These are phyloP conservation scores for Colletotrichum graminicola DNA, from an alignment of 2,329 filamentous ascomycete species.

Conservation along the genomic window DNA sequence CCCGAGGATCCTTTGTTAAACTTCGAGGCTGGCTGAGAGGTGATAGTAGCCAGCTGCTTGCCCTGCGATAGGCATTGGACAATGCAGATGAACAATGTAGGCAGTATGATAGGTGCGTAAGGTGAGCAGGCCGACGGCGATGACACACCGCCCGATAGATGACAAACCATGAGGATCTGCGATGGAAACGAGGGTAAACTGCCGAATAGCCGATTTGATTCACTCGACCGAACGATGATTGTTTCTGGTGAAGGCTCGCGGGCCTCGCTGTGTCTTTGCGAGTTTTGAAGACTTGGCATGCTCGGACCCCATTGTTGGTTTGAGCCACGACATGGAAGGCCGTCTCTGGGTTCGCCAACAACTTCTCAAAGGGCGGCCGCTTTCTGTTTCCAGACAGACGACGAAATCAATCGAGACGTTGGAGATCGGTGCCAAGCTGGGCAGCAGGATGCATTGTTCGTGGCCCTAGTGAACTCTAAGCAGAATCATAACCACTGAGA, in stretches of 20 bases:
- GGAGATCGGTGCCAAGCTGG: constrained; percentile 16
- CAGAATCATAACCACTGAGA: neutral
- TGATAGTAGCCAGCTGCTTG: constrained; percentile 3
- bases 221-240: constrained; percentile 26
- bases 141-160: constrained; percentile 15
- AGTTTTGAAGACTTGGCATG: constrained; percentile 18
- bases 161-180: constrained; percentile 2
- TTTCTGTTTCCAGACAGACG: constrained; percentile 14
- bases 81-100: neutral
- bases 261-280: constrained; percentile 6
- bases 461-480: neutral
- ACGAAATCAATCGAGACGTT: constrained; percentile 25
- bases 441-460: neutral
- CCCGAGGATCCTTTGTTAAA: constrained; percentile 18
- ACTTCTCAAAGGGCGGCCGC: neutral
- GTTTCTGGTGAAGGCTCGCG: constrained; percentile 14
- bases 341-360: neutral
- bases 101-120: neutral
- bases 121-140: neutral
- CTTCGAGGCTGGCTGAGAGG: constrained; percentile 18
- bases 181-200: constrained; percentile 16
- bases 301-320: constrained; percentile 21
- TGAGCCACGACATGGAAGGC: neutral
- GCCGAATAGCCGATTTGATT: constrained; percentile 31
- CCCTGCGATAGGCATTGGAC: constrained; percentile 12